phyloP scores from a whole-genome alignment of 2,329 filamentous ascomycete species.

The Pyrenophora seminiperda region DNA sequence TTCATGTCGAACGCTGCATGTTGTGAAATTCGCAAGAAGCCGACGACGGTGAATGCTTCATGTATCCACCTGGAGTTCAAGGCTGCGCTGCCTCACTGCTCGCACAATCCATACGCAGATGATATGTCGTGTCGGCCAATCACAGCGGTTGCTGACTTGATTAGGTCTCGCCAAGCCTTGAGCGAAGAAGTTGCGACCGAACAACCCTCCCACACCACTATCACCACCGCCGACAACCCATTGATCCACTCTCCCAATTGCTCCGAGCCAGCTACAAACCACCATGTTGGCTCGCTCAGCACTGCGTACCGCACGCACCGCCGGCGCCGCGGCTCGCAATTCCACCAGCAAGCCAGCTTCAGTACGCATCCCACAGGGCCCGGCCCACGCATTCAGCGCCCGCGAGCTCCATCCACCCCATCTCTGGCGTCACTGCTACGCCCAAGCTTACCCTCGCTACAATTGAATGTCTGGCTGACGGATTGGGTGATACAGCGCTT shows the following conservation, averaged over 20 bases:
- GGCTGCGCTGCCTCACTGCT: neutral
- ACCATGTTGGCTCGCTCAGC: slow-evolving; percentile 93
- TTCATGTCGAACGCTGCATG: no score
- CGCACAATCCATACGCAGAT: slow-evolving; percentile 1
- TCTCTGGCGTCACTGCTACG: slow-evolving; percentile 21
- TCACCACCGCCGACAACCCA: slow-evolving; percentile 40
- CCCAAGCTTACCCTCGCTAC: slow-evolving; percentile 21
- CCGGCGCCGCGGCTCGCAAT: slow-evolving; percentile 79
- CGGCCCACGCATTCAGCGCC: slow-evolving; percentile 31
- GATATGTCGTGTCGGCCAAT: slow-evolving; percentile 26
- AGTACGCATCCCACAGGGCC: slow-evolving; percentile 49
- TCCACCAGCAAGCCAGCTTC: slow-evolving; percentile 53
- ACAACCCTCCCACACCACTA: slow-evolving; percentile 32
- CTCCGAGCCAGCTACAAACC: slow-evolving; percentile 50
- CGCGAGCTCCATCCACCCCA: slow-evolving; percentile 33
- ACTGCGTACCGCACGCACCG: slow-evolving; percentile 84
- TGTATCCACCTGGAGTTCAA: no score
- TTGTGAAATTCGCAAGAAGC: no score
- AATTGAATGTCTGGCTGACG: slow-evolving; percentile 42
- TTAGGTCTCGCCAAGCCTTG: slow-evolving; percentile 22
- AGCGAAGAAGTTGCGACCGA: slow-evolving; percentile 23
- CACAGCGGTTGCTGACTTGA: slow-evolving; percentile 18
- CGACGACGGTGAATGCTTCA: no score
- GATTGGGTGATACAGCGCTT: slow-evolving; percentile 55
- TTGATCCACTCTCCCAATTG: slow-evolving; percentile 42